A percentile compares a stretch with the other conserved stretches of the same genome.
Evolutionary conservation across 106 monocot species (phyloP).

Genomic region (Xerophyta viscosa): DNA sequence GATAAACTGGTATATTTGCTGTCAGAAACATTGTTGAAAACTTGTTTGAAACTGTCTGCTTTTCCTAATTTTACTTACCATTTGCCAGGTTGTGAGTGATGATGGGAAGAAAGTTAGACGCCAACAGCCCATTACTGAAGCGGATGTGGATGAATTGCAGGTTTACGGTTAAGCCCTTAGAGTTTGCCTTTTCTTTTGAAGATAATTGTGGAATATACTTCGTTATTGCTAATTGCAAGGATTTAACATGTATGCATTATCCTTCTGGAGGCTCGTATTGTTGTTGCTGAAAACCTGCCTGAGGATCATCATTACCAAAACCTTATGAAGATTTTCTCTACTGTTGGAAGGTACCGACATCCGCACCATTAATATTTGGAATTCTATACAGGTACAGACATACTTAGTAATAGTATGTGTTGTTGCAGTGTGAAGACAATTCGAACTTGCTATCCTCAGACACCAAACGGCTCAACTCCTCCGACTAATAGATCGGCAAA

Average conservation of each 20-base stretch:
- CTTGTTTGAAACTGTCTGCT: neutral
- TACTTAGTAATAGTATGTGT: neutral
- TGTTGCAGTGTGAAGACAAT: slow-evolving; percentile 87
- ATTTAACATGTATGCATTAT: neutral
- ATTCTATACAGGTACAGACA: neutral
- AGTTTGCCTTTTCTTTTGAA: neutral
- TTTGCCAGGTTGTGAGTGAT: slow-evolving; percentile 77
- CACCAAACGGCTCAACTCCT: slow-evolving; percentile 56
- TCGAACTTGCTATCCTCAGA: slow-evolving; percentile 95
- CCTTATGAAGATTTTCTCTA: slow-evolving; percentile 88
- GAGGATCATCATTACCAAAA: slow-evolving; percentile 97
- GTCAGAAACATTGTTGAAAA: neutral
- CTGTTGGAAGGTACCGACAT: slow-evolving; percentile 79
- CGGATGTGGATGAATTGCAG: slow-evolving; percentile 51
- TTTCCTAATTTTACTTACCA: neutral
- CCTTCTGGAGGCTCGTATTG: slow-evolving; percentile 76
- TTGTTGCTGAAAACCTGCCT: slow-evolving; percentile 96
- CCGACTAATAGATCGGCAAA: slow-evolving; percentile 72
- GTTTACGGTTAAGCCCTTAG: neutral
- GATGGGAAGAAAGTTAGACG: slow-evolving; percentile 96
- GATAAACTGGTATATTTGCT: neutral
- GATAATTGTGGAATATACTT: neutral
- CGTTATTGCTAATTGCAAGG: neutral
- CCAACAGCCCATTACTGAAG: slow-evolving; percentile 59
- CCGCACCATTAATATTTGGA: neutral